These are phyloP conservation scores for Tinospora cordifolia DNA, from an alignment of 164 flowering plant species.

Conservation along the genomic window DNA sequence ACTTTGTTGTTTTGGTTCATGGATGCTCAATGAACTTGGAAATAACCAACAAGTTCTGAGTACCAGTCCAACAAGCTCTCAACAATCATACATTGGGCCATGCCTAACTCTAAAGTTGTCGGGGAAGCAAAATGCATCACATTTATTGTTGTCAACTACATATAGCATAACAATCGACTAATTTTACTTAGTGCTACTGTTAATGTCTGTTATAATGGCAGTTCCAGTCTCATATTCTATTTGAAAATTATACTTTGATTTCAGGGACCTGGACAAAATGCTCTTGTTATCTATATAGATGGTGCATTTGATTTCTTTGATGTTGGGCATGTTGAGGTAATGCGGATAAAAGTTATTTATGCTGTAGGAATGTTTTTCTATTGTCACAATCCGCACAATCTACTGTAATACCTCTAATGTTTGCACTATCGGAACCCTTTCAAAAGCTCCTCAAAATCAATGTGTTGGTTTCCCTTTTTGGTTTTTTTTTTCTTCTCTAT, in stretches of 20 bases:
- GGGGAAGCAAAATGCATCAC: not conserved
- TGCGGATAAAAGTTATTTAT: not conserved
- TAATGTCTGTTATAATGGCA: not conserved
- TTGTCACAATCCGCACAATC: not conserved
- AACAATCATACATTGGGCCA: not conserved
- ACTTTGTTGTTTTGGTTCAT: not conserved
- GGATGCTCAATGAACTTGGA: no score
- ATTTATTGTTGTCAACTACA: not conserved
- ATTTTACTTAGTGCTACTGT: not conserved
- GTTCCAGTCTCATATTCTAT: not conserved
- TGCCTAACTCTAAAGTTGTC: not conserved
- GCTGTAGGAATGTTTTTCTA: not conserved
- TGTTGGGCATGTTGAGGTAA: constrained; percentile 90
- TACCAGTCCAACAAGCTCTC: not conserved
- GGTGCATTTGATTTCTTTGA: constrained; percentile 89
- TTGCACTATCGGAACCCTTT: not conserved
- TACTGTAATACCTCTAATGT: not conserved
- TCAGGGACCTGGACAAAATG: constrained; percentile 81
- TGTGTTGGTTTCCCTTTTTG: not conserved
- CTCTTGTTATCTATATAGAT: constrained; percentile 82
- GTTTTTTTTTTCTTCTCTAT: no score
- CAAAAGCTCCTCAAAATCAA: not conserved
- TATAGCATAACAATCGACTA: not conserved
- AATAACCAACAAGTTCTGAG: not conserved
- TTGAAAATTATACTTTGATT: constrained; percentile 1